phyloP scores from a whole-genome alignment of 768 basidiomycete species.

The Mycena albidolilacea region DNA sequence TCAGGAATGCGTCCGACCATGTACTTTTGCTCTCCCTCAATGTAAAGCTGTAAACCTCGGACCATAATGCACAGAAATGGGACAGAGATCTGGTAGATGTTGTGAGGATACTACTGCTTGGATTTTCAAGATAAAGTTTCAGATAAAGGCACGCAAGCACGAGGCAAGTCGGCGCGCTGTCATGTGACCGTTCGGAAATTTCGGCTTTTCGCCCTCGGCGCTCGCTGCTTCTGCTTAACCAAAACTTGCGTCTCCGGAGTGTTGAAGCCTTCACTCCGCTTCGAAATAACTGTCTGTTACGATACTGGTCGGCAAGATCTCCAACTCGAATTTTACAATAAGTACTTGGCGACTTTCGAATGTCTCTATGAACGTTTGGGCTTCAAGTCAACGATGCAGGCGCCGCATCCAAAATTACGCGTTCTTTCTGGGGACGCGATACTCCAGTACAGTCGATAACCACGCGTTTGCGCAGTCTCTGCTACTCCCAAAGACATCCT shows the following conservation, averaged over 20 bases:
- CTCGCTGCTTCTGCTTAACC: too few species aligned
- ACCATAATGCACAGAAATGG: neutral
- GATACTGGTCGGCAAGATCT: neutral
- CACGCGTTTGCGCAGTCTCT: slow-evolving; percentile 72
- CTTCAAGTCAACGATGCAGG: slow-evolving; percentile 33
- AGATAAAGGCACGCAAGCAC: too few species aligned
- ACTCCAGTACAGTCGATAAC: slow-evolving; percentile 41
- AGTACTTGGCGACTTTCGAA: neutral
- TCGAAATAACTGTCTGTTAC: neutral
- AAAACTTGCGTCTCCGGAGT: too few species aligned
- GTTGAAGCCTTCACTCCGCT: too few species aligned
- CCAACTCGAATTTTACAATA: neutral
- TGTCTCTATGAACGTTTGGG: slow-evolving; percentile 33
- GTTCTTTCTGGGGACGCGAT: slow-evolving; percentile 6
- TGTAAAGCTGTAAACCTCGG: neutral
- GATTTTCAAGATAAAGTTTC: too few species aligned
- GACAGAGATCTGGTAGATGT: too few species aligned
- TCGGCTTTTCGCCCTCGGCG: too few species aligned
- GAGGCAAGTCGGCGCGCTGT: too few species aligned
- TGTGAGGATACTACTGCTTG: too few species aligned
- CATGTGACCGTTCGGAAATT: too few species aligned
- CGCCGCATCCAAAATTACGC: slow-evolving; percentile 16
- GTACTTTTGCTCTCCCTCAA: slow-evolving; percentile 12
- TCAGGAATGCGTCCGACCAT: slow-evolving; percentile 10
- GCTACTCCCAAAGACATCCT: slow-evolving; percentile 84